These are phyloP conservation scores for Lophium mytilinum DNA, from an alignment of 495 filamentous ascomycete species.

Conservation along the genomic window DNA sequence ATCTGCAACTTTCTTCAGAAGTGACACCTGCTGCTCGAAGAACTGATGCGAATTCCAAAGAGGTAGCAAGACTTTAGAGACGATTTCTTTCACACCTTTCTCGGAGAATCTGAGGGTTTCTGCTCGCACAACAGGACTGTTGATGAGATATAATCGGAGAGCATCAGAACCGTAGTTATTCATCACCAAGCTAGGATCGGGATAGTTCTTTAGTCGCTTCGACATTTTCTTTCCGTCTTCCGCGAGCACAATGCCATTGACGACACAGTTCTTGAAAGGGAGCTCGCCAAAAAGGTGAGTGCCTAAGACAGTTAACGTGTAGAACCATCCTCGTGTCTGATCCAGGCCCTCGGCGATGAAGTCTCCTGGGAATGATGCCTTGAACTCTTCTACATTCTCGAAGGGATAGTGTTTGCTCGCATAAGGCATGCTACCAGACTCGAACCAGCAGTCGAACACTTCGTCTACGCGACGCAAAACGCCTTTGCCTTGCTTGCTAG, in stretches of 20 bases:
- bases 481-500: constrained; percentile 84
- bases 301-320: constrained; percentile 83
- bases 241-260: constrained; percentile 91
- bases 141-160: constrained; percentile 89
- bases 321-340: constrained; percentile 96
- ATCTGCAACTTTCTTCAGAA: constrained; percentile 82
- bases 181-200: constrained; percentile 81
- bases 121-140: constrained; percentile 91
- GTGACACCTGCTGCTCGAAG: constrained; percentile 88
- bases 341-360: constrained; percentile 97
- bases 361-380: constrained; percentile 79
- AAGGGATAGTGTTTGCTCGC: constrained; percentile 91
- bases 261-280: constrained; percentile 94
- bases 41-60: constrained; percentile 98
- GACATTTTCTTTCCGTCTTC: constrained; percentile 99
- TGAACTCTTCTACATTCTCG: constrained; percentile 78
- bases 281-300: constrained; percentile 82
- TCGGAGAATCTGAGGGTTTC: constrained; percentile 92
- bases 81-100: constrained; percentile 87
- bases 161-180: constrained; percentile 87
- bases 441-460: constrained; percentile 97
- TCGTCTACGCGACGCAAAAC: constrained; percentile 72
- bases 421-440: constrained; percentile 94
- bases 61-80: constrained; percentile 86
- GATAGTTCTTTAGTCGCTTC: constrained; percentile 95